phyloP scores from a whole-genome alignment of 2,329 filamentous ascomycete species.

The Hymenoscyphus repandus region DNA sequence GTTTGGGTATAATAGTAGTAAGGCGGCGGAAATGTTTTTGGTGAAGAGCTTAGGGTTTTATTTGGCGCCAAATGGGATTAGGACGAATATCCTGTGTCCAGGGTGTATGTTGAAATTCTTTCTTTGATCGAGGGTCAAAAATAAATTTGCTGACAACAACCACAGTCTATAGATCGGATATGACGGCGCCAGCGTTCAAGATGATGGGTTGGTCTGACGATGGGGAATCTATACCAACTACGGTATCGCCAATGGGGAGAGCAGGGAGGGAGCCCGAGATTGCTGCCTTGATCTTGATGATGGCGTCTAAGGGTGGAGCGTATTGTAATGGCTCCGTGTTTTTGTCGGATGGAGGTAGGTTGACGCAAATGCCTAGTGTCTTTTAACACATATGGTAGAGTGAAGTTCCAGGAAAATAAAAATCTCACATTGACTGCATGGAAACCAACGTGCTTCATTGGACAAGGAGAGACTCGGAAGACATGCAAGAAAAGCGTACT shows the following conservation, averaged over 20 bases:
- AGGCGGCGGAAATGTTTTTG: constrained; percentile 66
- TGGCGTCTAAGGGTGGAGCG: constrained; percentile 22
- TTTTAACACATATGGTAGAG: no score
- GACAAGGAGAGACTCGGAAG: no score
- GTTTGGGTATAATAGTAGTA: constrained; percentile 73
- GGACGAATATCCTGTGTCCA: constrained; percentile 32
- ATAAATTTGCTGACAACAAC: background rate
- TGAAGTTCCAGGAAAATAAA: no score
- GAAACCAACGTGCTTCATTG: no score
- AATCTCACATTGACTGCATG: no score
- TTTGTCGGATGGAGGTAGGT: constrained; percentile 23
- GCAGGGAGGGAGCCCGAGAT: constrained; percentile 56
- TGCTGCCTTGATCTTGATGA: constrained; percentile 48
- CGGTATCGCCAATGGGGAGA: constrained; percentile 6
- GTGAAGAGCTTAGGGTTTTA: constrained; percentile 64
- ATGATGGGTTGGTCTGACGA: background rate
- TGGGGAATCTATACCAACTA: background rate
- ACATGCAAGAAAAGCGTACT: no score
- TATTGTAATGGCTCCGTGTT: constrained; percentile 22
- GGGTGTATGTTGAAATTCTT: constrained; percentile 8
- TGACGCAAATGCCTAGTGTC: constrained; percentile 6
- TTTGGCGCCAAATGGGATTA: constrained; percentile 55
- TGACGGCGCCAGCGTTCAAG: constrained; percentile 4
- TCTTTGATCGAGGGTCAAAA: background rate
- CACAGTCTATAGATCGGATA: constrained; percentile 12